Evolutionary conservation across 495 filamentous ascomycete species (phyloP).

Genomic region (Ramalina peruviana): DNA sequence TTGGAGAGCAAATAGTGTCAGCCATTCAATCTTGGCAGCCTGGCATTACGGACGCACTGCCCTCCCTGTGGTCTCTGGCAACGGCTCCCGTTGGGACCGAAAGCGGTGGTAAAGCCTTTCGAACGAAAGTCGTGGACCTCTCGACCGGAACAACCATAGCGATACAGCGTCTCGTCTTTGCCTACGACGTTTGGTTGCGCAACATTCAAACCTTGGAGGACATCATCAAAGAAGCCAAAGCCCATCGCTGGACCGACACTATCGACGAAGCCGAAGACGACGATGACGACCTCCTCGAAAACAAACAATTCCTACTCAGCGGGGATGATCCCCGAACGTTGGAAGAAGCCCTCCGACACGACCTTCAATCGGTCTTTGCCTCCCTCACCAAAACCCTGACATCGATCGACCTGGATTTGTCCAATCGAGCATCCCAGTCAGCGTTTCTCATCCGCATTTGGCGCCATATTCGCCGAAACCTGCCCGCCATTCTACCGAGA

Average conservation of each 20-base stretch:
- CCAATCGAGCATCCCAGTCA: conserved; percentile 38
- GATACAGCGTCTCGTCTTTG: conserved; percentile 41
- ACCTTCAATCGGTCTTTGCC: conserved; percentile 43
- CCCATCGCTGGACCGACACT: conserved; percentile 62
- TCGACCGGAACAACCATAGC: conserved; percentile 52
- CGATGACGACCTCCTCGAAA: conserved; percentile 49
- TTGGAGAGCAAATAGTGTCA: conserved; percentile 30
- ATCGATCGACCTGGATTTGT: conserved; percentile 26
- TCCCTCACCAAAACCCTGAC: conserved; percentile 44
- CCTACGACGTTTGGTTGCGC: conserved; percentile 54
- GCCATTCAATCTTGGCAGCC: conserved; percentile 38
- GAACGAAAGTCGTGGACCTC: conserved; percentile 33
- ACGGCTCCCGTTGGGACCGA: conserved; percentile 36
- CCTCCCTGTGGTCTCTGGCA: conserved; percentile 47
- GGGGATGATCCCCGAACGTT: conserved; percentile 58
- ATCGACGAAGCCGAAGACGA: conserved; percentile 61
- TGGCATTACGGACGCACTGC: conserved; percentile 30
- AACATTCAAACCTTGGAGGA: conserved; percentile 45
- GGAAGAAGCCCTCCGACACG: conserved; percentile 41
- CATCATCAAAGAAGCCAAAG: conserved; percentile 51
- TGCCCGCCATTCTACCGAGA: conserved; percentile 36
- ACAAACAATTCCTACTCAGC: conserved; percentile 41
- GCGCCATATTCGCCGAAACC: conserved; percentile 54
- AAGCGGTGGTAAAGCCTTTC: conserved; percentile 42
- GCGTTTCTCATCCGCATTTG: conserved; percentile 63